Percentiles rank a stretch among this genome's conserved stretches.
These are phyloP conservation scores for Sporothrix euskadiensis DNA, from an alignment of 2,329 filamentous ascomycete genomes.

Conservation along the genomic window DNA sequence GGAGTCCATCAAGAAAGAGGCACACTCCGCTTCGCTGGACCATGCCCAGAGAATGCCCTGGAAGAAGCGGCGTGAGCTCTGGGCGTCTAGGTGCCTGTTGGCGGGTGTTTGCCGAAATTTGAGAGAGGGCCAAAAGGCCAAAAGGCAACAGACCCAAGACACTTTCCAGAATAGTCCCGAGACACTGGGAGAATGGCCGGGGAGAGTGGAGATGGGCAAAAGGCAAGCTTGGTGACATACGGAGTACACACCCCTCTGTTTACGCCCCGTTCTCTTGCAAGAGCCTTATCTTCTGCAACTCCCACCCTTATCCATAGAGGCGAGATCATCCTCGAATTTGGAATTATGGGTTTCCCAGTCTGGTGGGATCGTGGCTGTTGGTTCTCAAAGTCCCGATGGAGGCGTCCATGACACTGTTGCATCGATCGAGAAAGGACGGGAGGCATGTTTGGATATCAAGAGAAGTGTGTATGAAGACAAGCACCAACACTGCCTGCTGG, in stretches of 20 bases:
- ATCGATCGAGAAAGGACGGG: neutral
- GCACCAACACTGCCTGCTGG: neutral
- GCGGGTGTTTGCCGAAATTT: constrained; percentile 3
- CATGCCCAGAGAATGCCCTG: neutral
- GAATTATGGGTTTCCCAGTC: constrained; percentile 8
- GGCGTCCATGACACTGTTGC: neutral
- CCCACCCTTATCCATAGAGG: neutral
- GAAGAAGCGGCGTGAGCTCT: neutral
- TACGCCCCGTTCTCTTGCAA: neutral
- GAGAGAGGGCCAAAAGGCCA: neutral
- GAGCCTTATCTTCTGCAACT: neutral
- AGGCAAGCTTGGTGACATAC: neutral
- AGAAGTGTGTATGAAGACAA: neutral
- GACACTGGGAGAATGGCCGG: constrained; percentile 24
- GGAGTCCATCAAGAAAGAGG: neutral
- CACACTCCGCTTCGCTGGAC: neutral
- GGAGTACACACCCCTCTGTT: neutral
- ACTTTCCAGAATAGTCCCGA: constrained; percentile 23
- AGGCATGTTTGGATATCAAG: neutral
- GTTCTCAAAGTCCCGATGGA: neutral
- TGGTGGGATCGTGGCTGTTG: neutral
- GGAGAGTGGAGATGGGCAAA: neutral
- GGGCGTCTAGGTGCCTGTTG: neutral
- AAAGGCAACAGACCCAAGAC: neutral
- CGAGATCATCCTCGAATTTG: constrained; percentile 14